These are phyloP conservation scores for Saccharomycodes ludwigii DNA, from an alignment of 805 yeast genomes.

Conservation along the genomic window DNA sequence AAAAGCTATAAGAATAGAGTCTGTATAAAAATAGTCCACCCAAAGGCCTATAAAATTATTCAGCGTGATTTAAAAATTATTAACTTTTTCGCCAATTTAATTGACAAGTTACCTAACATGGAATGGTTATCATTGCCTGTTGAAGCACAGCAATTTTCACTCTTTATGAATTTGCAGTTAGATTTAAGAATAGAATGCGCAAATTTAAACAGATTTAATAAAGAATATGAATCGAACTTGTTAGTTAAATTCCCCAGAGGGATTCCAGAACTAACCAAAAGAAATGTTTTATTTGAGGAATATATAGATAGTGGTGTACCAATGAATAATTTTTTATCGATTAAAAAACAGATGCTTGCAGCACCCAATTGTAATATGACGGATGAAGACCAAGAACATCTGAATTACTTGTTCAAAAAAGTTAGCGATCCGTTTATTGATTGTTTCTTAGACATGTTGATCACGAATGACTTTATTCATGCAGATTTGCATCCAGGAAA, in stretches of 20 bases:
- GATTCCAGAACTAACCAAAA: slow-evolving; percentile 46
- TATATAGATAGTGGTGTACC: slow-evolving; percentile 64
- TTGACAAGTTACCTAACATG: slow-evolving; percentile 80
- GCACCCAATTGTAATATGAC: slow-evolving; percentile 21
- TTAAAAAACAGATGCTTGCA: slow-evolving; percentile 20
- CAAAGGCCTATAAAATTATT: slow-evolving; percentile 60
- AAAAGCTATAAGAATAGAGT: slow-evolving; percentile 26
- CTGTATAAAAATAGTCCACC: slow-evolving; percentile 88
- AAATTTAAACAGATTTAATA: slow-evolving; percentile 59
- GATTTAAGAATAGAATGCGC: slow-evolving; percentile 84
- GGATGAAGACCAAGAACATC: slow-evolving; percentile 6
- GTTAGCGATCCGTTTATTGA: slow-evolving; percentile 76
- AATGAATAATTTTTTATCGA: slow-evolving; percentile 53
- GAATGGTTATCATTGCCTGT: slow-evolving; percentile 95
- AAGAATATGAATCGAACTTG: slow-evolving; percentile 44
- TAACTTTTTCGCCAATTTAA: slow-evolving; percentile 60
- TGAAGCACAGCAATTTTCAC: slow-evolving; percentile 80
- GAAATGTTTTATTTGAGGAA: slow-evolving; percentile 76
- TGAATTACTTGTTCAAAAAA: slow-evolving; percentile 42
- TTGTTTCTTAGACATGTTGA: slow-evolving; percentile 85
- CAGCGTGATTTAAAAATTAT: slow-evolving; percentile 75
- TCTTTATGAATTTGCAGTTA: slow-evolving; percentile 77
- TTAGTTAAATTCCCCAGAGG: slow-evolving; percentile 79
- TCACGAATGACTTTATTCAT: slow-evolving; percentile 87
- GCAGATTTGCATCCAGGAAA: slow-evolving; percentile 97